Conservation (phyloP, 371 early-diverging fungal species). For the Mortierella sp. region DNA sequence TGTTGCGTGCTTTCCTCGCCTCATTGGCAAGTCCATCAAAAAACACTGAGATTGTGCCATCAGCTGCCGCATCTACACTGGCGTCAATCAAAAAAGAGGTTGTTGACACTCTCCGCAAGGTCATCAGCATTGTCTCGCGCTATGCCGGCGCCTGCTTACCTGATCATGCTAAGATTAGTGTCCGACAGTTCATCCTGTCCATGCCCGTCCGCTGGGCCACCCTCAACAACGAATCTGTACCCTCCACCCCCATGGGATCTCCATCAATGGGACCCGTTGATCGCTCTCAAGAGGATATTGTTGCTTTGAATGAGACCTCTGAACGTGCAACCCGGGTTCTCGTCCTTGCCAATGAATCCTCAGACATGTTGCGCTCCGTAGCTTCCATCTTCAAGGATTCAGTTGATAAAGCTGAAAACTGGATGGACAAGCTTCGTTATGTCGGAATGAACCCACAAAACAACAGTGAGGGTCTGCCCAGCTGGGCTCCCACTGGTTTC, state of each 20-base stretch:
- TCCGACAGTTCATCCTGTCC: slow-evolving; percentile 87
- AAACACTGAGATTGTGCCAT: slow-evolving; percentile 46
- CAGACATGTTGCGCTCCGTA: slow-evolving; percentile 85
- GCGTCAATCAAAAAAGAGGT: slow-evolving; percentile 83
- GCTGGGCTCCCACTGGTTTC: slow-evolving; percentile 58
- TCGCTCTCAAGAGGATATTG: slow-evolving; percentile 55
- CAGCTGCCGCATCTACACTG: slow-evolving; percentile 61
- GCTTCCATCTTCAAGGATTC: slow-evolving; percentile 85
- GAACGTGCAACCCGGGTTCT: slow-evolving; percentile 74
- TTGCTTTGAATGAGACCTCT: slow-evolving; percentile 66
- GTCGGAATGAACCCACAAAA: slow-evolving; percentile 61
- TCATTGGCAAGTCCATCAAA: slow-evolving; percentile 63
- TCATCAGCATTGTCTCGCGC: slow-evolving; percentile 88
- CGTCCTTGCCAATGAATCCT: slow-evolving; percentile 86
- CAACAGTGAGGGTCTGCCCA: slow-evolving; percentile 52
- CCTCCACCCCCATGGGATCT: slow-evolving; percentile 55
- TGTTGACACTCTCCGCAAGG: slow-evolving; percentile 87
- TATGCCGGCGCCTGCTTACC: slow-evolving; percentile 92
- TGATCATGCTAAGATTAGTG: slow-evolving; percentile 84
- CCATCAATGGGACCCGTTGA: slow-evolving; percentile 61
- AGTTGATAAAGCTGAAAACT: slow-evolving; percentile 84
- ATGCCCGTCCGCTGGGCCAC: slow-evolving; percentile 89
- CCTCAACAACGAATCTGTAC: slow-evolving; percentile 59
- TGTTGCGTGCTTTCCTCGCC: slow-evolving; percentile 76
- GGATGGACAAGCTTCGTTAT: slow-evolving; percentile 71